phyloP scores from a whole-genome alignment of 2,329 filamentous ascomycete species.

The Botrytis tulipae region DNA sequence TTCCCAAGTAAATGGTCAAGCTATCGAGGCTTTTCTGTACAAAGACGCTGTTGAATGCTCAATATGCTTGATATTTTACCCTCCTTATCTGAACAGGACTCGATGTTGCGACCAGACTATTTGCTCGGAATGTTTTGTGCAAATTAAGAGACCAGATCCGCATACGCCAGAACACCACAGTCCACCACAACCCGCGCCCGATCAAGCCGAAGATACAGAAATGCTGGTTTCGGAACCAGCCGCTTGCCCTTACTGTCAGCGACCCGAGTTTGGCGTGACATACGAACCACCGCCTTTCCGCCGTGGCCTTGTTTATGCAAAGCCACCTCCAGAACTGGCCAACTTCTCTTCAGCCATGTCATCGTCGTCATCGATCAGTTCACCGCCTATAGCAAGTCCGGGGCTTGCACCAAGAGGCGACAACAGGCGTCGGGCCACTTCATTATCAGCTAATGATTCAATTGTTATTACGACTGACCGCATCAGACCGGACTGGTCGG shows the following conservation, averaged over 20 bases:
- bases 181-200: conserved; percentile 29
- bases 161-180: conserved; percentile 68
- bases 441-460: conserved; percentile 77
- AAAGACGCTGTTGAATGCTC: conserved; percentile 89
- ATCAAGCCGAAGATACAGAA: conserved; percentile 44
- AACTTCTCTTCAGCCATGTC: conserved; percentile 72
- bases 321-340: conserved; percentile 49
- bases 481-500: conserved; percentile 90
- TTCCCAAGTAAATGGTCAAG: conserved; percentile 90
- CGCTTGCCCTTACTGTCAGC: conserved; percentile 90
- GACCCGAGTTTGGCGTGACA: conserved; percentile 93
- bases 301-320: conserved; percentile 71
- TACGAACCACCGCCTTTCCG: conserved; percentile 89
- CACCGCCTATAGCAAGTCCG: conserved; percentile 41
- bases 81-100: conserved; percentile 89
- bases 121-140: conserved; percentile 97
- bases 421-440: conserved; percentile 58
- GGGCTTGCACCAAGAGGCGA: conserved; percentile 29
- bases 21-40: conserved; percentile 88
- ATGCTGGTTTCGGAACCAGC: conserved; percentile 88
- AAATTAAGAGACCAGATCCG: conserved; percentile 92
- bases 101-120: conserved; percentile 95
- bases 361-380: conserved; percentile 76
- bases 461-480: conserved; percentile 90
- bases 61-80: conserved; percentile 95